Evolutionary conservation across 352 stramenopile species (phyloP), one percentile per base, ranked within the genome.

Genomic region (Pseudoperonospora humuli): DNA sequence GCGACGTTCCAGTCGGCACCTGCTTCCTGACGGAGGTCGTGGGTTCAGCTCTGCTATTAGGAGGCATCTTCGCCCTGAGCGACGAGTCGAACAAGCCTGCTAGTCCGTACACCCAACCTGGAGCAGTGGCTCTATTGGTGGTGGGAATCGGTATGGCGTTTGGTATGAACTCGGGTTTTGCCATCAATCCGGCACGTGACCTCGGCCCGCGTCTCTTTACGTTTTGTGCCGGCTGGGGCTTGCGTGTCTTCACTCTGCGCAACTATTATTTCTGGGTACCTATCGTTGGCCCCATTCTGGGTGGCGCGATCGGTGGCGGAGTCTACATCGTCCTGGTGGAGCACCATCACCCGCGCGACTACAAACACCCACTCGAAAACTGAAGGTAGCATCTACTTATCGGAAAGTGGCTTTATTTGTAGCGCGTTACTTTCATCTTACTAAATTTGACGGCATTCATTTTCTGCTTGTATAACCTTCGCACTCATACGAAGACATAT

Each of bases 61-160:
- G 63, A n/a, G 75, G 75, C 20, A 69, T 84, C 38, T 81, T 81
- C 20, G 61, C 73, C 2, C 71, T 88, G 28, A 57, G 50, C 9
- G 73, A 86, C 48, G 39, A 70, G 34, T 32, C 57, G 4, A 88
- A 88, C 61, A 63, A 67, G 14, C 67, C 73, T 11, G 66, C 70
- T 2, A 72, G 57, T 27, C 45, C 68, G 3, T 78, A 68, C 43
- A 54, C 45, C 3, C 50, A 70, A 23, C 75, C 75, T 13, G 31
- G 52, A 27, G 57, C 70, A 1, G 61, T 81, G 26, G 74, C 70
- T 21, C 31, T 84, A 11, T 46, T 88, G 14, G 64, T 88, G 23
- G 57, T 75, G 23, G 72, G 44, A 4, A 75, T 88, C 24, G 73
- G 76, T 29, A 88, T 86, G 67, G 64, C 68, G 6, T 86, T 88